Percentiles rank a stretch among this genome's conserved stretches.
phyloP scores from a whole-genome alignment of 768 basidiomycete genomes.

The Mycena polygramma region DNA sequence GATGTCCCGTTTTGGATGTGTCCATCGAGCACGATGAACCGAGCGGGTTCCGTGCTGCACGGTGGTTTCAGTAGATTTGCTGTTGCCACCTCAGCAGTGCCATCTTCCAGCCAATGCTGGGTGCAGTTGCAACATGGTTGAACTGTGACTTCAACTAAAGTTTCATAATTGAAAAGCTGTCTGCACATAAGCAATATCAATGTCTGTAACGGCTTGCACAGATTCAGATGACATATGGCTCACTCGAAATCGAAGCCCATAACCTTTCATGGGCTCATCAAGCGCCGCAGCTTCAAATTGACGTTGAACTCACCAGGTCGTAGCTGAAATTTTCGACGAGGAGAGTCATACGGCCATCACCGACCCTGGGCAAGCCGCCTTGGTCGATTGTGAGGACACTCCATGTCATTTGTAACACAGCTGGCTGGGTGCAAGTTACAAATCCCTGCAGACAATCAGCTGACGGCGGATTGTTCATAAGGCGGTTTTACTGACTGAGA shows the following conservation, averaged over 20 bases:
- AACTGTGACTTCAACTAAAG: background rate
- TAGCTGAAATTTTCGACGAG: background rate
- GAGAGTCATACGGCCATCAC: no score
- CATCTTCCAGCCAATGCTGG: background rate
- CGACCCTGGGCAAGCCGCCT: no score
- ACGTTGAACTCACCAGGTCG: slow-evolving; percentile 6
- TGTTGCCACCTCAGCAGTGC: background rate
- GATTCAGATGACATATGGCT: background rate
- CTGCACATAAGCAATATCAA: no score
- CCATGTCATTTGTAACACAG: slow-evolving; percentile 1
- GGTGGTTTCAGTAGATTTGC: background rate
- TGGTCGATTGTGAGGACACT: background rate
- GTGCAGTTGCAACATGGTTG: slow-evolving; percentile 5
- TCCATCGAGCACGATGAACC: background rate
- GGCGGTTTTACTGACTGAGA: background rate
- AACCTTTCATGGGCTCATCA: no score
- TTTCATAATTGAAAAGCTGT: no score
- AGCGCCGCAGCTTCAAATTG: background rate
- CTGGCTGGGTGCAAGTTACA: slow-evolving; percentile 7
- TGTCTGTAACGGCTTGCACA: slow-evolving; percentile 1
- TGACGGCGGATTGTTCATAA: background rate
- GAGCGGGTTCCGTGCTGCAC: slow-evolving; percentile 1
- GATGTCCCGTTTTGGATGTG: background rate
- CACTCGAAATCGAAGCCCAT: background rate
- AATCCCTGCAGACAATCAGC: slow-evolving; percentile 8